phyloP scores from a whole-genome alignment of 768 basidiomycete species.

The Suillus clintonianus region DNA sequence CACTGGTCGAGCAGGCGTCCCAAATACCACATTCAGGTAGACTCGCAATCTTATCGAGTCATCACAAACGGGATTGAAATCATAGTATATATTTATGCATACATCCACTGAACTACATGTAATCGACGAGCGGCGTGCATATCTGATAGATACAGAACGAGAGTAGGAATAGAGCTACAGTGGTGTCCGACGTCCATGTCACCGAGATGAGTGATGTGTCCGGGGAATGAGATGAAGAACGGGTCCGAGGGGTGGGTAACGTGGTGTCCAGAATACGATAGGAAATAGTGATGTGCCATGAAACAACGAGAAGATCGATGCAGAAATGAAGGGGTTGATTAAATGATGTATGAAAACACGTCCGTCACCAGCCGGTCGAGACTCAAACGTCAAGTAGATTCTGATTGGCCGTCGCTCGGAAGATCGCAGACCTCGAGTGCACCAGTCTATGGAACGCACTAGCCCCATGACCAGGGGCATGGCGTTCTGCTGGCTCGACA shows the following conservation, averaged over 20 bases:
- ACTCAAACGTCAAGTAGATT: slow-evolving; percentile 30
- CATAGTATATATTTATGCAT: neutral
- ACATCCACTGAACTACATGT: neutral
- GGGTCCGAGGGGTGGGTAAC: neutral
- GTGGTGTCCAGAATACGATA: slow-evolving; percentile 25
- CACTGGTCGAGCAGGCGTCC: neutral
- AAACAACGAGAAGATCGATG: slow-evolving; percentile 15
- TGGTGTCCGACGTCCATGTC: slow-evolving; percentile 23
- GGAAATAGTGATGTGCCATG: slow-evolving; percentile 30
- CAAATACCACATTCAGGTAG: neutral
- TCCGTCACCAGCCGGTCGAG: slow-evolving; percentile 19
- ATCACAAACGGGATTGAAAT: neutral
- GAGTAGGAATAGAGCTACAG: slow-evolving; percentile 31
- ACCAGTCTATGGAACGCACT: slow-evolving; percentile 43
- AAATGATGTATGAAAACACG: slow-evolving; percentile 22
- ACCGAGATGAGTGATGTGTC: slow-evolving; percentile 13
- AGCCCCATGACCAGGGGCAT: slow-evolving; percentile 27
- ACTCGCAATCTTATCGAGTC: neutral
- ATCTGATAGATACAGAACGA: slow-evolving; percentile 29
- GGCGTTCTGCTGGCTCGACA: slow-evolving; percentile 27
- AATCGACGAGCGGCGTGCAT: neutral
- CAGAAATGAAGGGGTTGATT: slow-evolving; percentile 18
- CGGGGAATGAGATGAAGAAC: slow-evolving; percentile 1
- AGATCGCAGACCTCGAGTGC: slow-evolving; percentile 46
- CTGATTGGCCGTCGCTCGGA: slow-evolving; percentile 33